phyloP scores from a whole-genome alignment of 805 yeast genomes.

The Kodamaea jinghongensis region DNA sequence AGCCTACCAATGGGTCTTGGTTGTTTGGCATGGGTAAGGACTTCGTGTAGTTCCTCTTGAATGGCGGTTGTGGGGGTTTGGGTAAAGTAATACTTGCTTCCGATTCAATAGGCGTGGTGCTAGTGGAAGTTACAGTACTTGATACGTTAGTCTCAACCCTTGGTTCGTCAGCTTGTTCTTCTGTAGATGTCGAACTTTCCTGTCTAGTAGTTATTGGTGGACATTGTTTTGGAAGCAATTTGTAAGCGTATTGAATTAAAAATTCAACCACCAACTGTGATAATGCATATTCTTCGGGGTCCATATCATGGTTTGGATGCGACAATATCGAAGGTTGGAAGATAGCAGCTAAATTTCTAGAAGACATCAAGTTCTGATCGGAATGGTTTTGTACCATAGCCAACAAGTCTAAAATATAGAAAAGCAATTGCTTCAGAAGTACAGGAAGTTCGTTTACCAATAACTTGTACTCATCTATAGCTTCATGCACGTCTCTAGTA shows the following conservation, averaged over 20 bases:
- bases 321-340: conserved; percentile 95
- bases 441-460: conserved; percentile 70
- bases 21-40: conserved; percentile 29
- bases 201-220: neutral
- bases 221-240: conserved; percentile 57
- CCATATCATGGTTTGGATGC: conserved; percentile 89
- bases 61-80: conserved; percentile 13
- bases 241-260: conserved; percentile 80
- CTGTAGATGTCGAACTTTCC: neutral
- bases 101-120: conserved; percentile 16
- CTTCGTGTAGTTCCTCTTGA: conserved; percentile 32
- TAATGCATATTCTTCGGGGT: conserved; percentile 85
- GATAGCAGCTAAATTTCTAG: conserved; percentile 89
- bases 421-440: conserved; percentile 76
- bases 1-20: conserved; percentile 38
- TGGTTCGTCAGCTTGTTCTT: neutral
- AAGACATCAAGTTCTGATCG: conserved; percentile 82
- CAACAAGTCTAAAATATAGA: conserved; percentile 81
- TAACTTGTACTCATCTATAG: conserved; percentile 67
- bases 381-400: conserved; percentile 82
- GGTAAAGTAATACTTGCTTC: conserved; percentile 5
- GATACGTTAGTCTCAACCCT: neutral
- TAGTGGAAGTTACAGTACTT: conserved; percentile 15
- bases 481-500: conserved; percentile 61
- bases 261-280: conserved; percentile 87